These are phyloP conservation scores for Simmondsia chinensis DNA, from an alignment of 148 eudicot species.

Conservation along the genomic window DNA sequence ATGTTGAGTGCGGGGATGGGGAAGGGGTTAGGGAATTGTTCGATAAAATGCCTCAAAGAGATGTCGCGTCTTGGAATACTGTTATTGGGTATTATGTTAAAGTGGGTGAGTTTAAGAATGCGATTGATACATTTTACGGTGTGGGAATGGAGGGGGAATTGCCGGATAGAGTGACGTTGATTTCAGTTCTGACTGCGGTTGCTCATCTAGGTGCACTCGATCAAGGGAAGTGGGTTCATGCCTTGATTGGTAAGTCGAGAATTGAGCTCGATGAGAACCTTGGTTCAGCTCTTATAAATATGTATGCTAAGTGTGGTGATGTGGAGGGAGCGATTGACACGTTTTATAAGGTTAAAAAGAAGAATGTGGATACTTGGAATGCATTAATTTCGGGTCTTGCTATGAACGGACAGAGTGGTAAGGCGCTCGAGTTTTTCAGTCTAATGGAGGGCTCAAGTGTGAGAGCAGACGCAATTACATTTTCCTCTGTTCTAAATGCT, in stretches of 20 bases:
- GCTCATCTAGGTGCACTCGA: background rate
- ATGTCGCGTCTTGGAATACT: too few relatives aligned
- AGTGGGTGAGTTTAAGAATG: too few relatives aligned
- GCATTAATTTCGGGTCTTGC: background rate
- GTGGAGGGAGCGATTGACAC: background rate
- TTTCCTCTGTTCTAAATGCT: background rate
- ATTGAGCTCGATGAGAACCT: background rate
- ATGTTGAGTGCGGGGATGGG: background rate
- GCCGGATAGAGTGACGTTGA: background rate
- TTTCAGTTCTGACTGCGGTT: background rate
- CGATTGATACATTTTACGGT: background rate
- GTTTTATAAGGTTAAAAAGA: background rate
- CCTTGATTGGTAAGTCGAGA: background rate
- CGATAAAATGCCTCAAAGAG: too few relatives aligned
- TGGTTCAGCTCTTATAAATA: background rate
- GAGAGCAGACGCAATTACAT: background rate
- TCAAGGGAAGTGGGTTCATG: background rate
- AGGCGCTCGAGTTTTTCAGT: background rate
- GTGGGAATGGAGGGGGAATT: too few relatives aligned
- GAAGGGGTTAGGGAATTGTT: background rate
- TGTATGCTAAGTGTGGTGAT: background rate
- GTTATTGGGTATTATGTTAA: too few relatives aligned
- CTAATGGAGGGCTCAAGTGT: background rate
- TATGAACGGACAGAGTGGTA: background rate
- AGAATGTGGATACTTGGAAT: background rate